Conservation (phyloP, 345 rosid species). For the Bretschneidera sinensis region DNA sequence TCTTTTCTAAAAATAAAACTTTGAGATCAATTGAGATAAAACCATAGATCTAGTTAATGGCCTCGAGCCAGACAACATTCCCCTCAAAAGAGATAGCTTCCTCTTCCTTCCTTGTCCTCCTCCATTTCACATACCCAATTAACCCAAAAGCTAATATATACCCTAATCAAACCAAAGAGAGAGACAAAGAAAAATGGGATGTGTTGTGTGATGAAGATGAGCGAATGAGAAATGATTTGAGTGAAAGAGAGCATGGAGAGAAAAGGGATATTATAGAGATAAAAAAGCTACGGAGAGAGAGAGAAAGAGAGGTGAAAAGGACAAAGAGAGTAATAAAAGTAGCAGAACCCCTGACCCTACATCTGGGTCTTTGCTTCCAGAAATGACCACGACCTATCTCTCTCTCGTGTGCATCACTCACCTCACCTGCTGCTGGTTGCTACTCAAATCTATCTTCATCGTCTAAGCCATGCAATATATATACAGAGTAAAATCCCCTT, state of each 20-base stretch:
- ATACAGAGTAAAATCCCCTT: too few relatives aligned
- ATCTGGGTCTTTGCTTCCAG: conserved; percentile 16
- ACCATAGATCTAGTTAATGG: conserved; percentile 25
- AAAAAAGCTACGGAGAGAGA: conserved; percentile 23
- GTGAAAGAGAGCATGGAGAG: conserved; percentile 25
- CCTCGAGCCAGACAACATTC: conserved; percentile 98
- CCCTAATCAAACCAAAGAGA: background rate
- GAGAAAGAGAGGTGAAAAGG: conserved; percentile 27
- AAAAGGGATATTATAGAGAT: conserved; percentile 20
- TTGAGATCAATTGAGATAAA: conserved; percentile 2
- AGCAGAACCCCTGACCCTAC: conserved; percentile 30
- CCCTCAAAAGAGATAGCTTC: conserved; percentile 71
- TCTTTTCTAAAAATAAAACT: too few relatives aligned
- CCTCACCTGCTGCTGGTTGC: too few relatives aligned
- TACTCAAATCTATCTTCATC: too few relatives aligned
- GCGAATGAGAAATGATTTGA: conserved; percentile 25
- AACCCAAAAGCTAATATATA: too few relatives aligned
- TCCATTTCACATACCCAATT: too few relatives aligned
- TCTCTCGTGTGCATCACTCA: background rate
- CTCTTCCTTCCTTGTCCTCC: conserved; percentile 4
- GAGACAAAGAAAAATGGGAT: background rate
- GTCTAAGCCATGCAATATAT: too few relatives aligned
- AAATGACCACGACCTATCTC: conserved; percentile 22
- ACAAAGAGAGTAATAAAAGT: conserved; percentile 46
- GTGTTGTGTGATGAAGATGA: background rate